Evolutionary conservation across 805 yeast species (phyloP).

Genomic region (Myxozyma neotropica): DNA sequence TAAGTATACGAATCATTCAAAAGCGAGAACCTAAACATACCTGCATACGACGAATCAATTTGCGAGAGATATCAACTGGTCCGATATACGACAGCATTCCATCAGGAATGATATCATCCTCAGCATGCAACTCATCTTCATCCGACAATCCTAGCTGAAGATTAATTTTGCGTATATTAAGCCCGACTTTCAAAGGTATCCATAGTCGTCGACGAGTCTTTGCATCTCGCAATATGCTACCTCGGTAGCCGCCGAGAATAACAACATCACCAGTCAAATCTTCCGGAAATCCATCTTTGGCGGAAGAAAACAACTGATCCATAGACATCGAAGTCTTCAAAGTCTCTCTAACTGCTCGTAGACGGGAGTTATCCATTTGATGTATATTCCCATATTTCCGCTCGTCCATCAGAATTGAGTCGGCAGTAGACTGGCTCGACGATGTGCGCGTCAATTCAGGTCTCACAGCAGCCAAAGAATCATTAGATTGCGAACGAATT

Average conservation of each 20-base stretch:
- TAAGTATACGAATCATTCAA: background rate
- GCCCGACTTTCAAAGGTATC: slow-evolving; percentile 85
- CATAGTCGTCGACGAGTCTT: slow-evolving; percentile 69
- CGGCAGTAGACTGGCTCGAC: background rate
- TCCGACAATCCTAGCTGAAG: slow-evolving; percentile 70
- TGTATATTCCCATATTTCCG: slow-evolving; percentile 49
- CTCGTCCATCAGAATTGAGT: slow-evolving; percentile 22
- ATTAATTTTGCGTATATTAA: slow-evolving; percentile 70
- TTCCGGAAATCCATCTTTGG: slow-evolving; percentile 36
- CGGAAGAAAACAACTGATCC: slow-evolving; percentile 39
- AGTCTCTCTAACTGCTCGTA: slow-evolving; percentile 69
- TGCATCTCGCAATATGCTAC: slow-evolving; percentile 70
- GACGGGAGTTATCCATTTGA: slow-evolving; percentile 64
- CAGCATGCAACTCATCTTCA: slow-evolving; percentile 62
- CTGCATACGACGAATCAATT: slow-evolving; percentile 56
- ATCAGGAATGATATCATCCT: slow-evolving; percentile 64
- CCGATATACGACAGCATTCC: slow-evolving; percentile 82
- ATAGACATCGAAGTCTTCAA: slow-evolving; percentile 54
- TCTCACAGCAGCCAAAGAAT: background rate
- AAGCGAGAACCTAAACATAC: slow-evolving; percentile 9
- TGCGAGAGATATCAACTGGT: slow-evolving; percentile 76
- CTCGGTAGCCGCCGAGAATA: slow-evolving; percentile 86
- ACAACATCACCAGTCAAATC: slow-evolving; percentile 76
- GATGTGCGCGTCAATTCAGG: background rate
- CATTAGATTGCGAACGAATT: background rate